Conservation (phyloP, 495 filamentous ascomycete genomes). For the Haplographium delicatum region DNA sequence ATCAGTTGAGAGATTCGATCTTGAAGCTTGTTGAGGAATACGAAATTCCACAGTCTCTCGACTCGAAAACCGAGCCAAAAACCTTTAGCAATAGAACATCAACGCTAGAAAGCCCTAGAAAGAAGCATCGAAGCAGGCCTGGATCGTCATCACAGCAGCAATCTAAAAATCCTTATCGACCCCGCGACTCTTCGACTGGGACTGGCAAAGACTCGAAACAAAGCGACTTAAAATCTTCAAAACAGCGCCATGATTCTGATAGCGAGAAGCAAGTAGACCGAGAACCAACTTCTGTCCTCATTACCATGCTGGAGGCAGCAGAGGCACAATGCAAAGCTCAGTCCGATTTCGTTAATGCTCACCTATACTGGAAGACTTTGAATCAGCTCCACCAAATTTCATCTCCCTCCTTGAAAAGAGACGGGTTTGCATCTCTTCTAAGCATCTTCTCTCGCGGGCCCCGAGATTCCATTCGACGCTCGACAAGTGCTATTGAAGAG, state of each 20-base stretch:
- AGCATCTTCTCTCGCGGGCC: constrained; percentile 65
- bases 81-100: constrained; percentile 58
- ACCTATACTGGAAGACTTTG: constrained; percentile 64
- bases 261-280: constrained; percentile 19
- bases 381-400: constrained; percentile 56
- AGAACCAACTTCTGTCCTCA: constrained; percentile 42
- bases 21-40: constrained; percentile 76
- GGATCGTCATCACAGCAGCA: constrained; percentile 19
- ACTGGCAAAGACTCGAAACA: constrained; percentile 26
- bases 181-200: constrained; percentile 29
- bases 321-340: constrained; percentile 60
- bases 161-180: constrained; percentile 51
- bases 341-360: constrained; percentile 64
- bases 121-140: constrained; percentile 20
- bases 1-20: constrained; percentile 76
- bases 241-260: constrained; percentile 20
- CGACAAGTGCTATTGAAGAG: constrained; percentile 61
- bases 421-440: constrained; percentile 63
- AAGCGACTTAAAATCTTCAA: constrained; percentile 15
- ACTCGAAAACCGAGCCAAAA: constrained; percentile 48
- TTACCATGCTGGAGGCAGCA: constrained; percentile 65
- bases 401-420: constrained; percentile 55
- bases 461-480: constrained; percentile 60
- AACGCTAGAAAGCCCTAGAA: constrained; percentile 17
- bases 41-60: constrained; percentile 60